Evolutionary conservation across 768 basidiomycete genomes (phyloP).

Genomic region (Tephrocybe sp.): DNA sequence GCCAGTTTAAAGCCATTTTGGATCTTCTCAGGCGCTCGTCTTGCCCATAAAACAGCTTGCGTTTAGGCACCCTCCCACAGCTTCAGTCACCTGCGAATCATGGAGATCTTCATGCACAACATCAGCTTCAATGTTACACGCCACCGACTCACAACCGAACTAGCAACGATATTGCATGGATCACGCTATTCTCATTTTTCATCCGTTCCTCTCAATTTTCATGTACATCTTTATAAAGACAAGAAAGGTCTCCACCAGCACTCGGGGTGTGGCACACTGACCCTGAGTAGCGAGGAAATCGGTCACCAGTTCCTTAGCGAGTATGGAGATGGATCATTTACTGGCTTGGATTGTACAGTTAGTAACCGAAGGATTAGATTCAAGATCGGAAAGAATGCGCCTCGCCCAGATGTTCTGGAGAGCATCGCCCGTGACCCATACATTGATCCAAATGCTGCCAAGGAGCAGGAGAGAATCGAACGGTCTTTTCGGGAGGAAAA

Average conservation of each 20-base stretch:
- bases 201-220: conserved; percentile 47
- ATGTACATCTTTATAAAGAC: conserved; percentile 47
- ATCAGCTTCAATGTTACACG: conserved; percentile 30
- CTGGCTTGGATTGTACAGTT: conserved; percentile 26
- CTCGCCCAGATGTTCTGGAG: conserved; percentile 36
- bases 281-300: conserved; percentile 41
- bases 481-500: conserved; percentile 25
- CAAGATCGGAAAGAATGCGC: conserved; percentile 24
- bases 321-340: conserved; percentile 29
- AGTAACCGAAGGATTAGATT: conserved; percentile 33
- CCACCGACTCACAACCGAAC: conserved; percentile 28
- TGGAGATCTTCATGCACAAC: conserved; percentile 43
- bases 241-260: conserved; percentile 30
- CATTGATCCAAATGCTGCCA: conserved; percentile 35
- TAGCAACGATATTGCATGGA: conserved; percentile 49
- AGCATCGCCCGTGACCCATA: conserved; percentile 38
- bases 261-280: conserved; percentile 44
- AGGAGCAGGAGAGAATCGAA: conserved; percentile 32
- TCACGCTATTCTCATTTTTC: conserved; percentile 33
- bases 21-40: not conserved
- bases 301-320: conserved; percentile 42
- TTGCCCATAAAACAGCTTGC: too few relatives aligned
- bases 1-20: not conserved
- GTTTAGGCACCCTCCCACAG: not conserved
- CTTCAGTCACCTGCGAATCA: conserved; percentile 16